Evolutionary conservation across 2,329 filamentous ascomycete species (phyloP), one percentile per base, ranked within the genome.

Genomic region (Nemania abortiva): DNA sequence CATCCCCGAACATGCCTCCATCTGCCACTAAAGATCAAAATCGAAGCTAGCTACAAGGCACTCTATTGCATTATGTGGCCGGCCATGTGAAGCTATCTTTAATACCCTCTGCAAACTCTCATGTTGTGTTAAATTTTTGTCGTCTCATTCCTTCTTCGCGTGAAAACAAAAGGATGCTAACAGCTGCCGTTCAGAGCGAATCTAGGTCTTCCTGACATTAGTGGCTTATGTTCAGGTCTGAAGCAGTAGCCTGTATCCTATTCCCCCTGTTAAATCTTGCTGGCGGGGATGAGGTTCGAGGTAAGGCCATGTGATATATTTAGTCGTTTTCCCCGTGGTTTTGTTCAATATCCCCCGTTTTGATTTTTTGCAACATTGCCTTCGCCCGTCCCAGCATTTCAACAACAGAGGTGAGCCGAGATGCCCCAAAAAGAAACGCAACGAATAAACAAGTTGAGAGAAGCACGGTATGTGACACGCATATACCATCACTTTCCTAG

Each of bases 401-500:
- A 29, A 15, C 20, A 22, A 11, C 7, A 18, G 7, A 27, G 2
- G 13, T 18, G 6, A 29, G 24, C 22, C 47, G 22, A 15, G 20
- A 5, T 13, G 20, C 22, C 6, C 6, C 13, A 18, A 29, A 2
- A 29, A 10, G 24, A 13, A 15, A 29, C 11, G 10, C 11, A 29
- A 52, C 31, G 31, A 42, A 22, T 18, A 11, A 9, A 39, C 6
- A 52, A 49, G 4, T 15, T 4, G 52, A 13, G n/a, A 10, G 37
- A 15, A 3, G 37, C 18, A 9, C 34, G 5, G 18, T 39, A 52
- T 4, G 6, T 31, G 42, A 39, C 27, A 1, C 34, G 27, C 6
- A 9, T 29, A 49, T 49, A 29, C 6, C 4, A 42, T 71, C 49
- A 58, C 10, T 57, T 13, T n/a, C 66, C 71, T 11, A 29, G 55